phyloP scores from a whole-genome alignment of 108 stramenopile genomes.

The Skeletonema menzelii region DNA sequence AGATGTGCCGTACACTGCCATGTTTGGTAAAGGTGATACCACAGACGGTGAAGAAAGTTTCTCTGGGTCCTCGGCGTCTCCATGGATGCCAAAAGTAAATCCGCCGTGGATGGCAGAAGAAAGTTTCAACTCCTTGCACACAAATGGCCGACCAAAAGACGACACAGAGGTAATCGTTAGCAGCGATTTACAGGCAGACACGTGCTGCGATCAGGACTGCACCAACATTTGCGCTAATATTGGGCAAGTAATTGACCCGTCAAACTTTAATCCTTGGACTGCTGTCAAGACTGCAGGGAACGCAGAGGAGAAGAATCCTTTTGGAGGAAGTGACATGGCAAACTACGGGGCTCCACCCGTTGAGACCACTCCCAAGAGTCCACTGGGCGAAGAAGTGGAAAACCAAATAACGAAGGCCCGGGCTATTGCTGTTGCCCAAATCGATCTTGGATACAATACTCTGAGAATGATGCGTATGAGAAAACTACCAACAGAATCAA shows the following conservation, averaged over 20 bases:
- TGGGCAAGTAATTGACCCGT: slow-evolving; percentile 25
- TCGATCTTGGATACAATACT: slow-evolving; percentile 81
- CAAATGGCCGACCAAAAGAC: slow-evolving; percentile 29
- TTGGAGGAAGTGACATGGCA: neutral
- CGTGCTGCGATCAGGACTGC: slow-evolving; percentile 26
- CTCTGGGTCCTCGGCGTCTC: slow-evolving; percentile 4
- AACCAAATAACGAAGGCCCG: slow-evolving; percentile 70
- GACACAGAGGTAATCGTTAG: slow-evolving; percentile 15
- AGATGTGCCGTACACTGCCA: slow-evolving; percentile 9
- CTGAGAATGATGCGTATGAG: slow-evolving; percentile 64
- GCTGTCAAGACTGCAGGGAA: neutral
- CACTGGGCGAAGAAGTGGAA: slow-evolving; percentile 10
- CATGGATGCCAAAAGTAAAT: slow-evolving; percentile 46
- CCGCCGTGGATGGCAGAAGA: slow-evolving; percentile 50
- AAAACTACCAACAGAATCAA: slow-evolving; percentile 62
- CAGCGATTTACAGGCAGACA: neutral
- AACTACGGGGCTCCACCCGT: neutral
- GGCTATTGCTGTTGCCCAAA: slow-evolving; percentile 79
- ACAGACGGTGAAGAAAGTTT: slow-evolving; percentile 2
- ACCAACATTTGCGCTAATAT: slow-evolving; percentile 32
- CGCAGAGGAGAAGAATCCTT: neutral
- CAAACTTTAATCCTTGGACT: slow-evolving; percentile 33
- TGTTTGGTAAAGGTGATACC: slow-evolving; percentile 17
- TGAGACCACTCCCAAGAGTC: neutral
- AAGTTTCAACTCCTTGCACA: slow-evolving; percentile 30